Evolutionary conservation across 2,329 filamentous ascomycete genomes (phyloP), one percentile per base, ranked within the genome.

Genomic region (Trichoderma hamatum): DNA sequence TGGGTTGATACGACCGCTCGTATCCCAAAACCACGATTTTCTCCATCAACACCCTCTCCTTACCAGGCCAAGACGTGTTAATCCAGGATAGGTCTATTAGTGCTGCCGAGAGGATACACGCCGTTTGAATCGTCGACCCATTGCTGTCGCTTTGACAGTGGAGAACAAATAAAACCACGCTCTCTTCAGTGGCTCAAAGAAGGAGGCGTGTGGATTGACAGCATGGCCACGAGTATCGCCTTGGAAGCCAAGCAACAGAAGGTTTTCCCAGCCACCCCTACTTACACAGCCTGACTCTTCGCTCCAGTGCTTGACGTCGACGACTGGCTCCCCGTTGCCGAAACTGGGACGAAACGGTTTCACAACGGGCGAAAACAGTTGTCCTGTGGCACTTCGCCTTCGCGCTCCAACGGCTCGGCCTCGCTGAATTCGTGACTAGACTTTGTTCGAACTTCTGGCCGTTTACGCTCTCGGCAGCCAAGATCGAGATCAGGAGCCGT

Each of bases 341-440:
- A 34, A 60, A 65, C 32, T 32, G 62, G 60, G 61, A 67, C 56
- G n/a, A 39, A 43, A 46, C 30, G 24, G 67, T 69, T 55, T 28
- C 61, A 69, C 67, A 60, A 30, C 60, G 26, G 46, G 46, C 36
- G 43, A 55, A 60, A 70, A 56, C 24, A 24, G 49, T 55, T 34
- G 36, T 66, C 24, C 21, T 49, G 68, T 70, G 68, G 28, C 55
- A 70, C 68, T 56, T 70, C 56, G 63, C 55, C 56, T 70, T 58
- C 62, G 58, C 51, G 46, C 32, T 67, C 56, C 56, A 14, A 43
- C 46, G 39, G 36, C 26, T 69, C 56, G 46, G 51, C 61, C 43
- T 69, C 61, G 32, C 32, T 60, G 46, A 4, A 56, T 46, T 65
- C 49, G 61, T 36, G 54, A 11, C 67, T 60, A 60, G 54, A 5